These are phyloP conservation scores for Xanthoconium purpureum DNA, from an alignment of 768 basidiomycete genomes.

Conservation along the genomic window DNA sequence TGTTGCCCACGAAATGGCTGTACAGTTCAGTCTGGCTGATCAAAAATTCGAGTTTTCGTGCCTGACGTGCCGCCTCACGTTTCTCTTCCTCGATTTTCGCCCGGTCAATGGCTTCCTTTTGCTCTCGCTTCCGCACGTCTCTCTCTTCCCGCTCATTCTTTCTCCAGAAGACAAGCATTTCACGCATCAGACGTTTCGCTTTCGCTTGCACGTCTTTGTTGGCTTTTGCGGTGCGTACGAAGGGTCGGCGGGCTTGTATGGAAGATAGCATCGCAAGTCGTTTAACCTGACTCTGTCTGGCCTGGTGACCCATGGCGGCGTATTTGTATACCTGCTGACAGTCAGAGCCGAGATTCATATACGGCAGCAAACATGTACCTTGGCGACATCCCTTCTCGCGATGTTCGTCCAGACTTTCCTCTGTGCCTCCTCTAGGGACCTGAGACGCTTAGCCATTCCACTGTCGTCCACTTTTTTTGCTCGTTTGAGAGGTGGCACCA, in stretches of 20 bases:
- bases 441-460: conserved; percentile 71
- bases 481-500: conserved; percentile 65
- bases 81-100: conserved; percentile 89
- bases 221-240: conserved; percentile 69
- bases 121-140: conserved; percentile 87
- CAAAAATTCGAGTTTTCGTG: conserved; percentile 95
- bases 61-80: conserved; percentile 89
- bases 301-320: conserved; percentile 61
- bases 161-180: conserved; percentile 97
- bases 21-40: conserved; percentile 99
- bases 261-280: conserved; percentile 74
- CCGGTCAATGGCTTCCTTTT: conserved; percentile 89
- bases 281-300: conserved; percentile 66
- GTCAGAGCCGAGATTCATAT: conserved; percentile 4
- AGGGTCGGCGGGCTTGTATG: conserved; percentile 75
- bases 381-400: conserved; percentile 78
- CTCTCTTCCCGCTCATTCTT: conserved; percentile 97
- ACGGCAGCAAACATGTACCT: conserved; percentile 41
- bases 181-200: conserved; percentile 85
- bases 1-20: conserved; percentile 98
- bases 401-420: conserved; percentile 90
- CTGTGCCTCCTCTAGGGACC: conserved; percentile 78
- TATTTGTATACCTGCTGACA: conserved; percentile 72
- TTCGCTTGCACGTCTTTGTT: conserved; percentile 82
- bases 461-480: conserved; percentile 76